Percentiles rank a stretch among this genome's conserved stretches.
These are phyloP conservation scores for Debaryomyces subglobosus DNA, from an alignment of 1,139 yeast genomes.

Conservation along the genomic window DNA sequence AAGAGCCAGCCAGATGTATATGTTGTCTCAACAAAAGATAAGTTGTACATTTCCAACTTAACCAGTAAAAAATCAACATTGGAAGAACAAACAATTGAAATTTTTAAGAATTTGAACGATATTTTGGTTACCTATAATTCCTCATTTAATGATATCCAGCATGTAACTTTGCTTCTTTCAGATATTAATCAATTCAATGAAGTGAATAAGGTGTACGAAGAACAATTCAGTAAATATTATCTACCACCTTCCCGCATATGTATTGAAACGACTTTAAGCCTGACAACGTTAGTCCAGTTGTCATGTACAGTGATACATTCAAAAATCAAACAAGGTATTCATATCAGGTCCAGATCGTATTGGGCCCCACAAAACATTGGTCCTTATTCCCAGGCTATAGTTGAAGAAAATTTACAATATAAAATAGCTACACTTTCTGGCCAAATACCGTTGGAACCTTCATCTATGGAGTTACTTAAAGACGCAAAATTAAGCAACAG, in stretches of 20 bases:
- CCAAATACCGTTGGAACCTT: conserved; percentile 84
- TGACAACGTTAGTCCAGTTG: conserved; percentile 46
- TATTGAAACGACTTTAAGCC: conserved; percentile 59
- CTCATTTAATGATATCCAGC: conserved; percentile 49
- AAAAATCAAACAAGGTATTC: conserved; percentile 63
- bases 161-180: conserved; percentile 59
- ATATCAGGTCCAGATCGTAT: conserved; percentile 87
- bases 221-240: conserved; percentile 55
- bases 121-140: conserved; percentile 31
- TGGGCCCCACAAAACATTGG: conserved; percentile 99
- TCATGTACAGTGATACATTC: conserved; percentile 55
- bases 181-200: conserved; percentile 65
- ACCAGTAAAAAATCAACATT: conserved; percentile 31
- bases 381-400: conserved; percentile 87
- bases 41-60: conserved; percentile 56
- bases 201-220: conserved; percentile 63
- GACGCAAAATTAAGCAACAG: conserved; percentile 19
- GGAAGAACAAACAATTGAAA: conserved; percentile 48
- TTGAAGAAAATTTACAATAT: conserved; percentile 41
- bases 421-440: conserved; percentile 76
- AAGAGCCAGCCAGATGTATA: conserved; percentile 47
- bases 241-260: conserved; percentile 90
- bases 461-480: conserved; percentile 54
- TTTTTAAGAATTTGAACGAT: conserved; percentile 46
- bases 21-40: conserved; percentile 23